These are phyloP conservation scores for Ciborinia camelliae DNA, from an alignment of 2,329 filamentous ascomycete genomes.

Conservation along the genomic window DNA sequence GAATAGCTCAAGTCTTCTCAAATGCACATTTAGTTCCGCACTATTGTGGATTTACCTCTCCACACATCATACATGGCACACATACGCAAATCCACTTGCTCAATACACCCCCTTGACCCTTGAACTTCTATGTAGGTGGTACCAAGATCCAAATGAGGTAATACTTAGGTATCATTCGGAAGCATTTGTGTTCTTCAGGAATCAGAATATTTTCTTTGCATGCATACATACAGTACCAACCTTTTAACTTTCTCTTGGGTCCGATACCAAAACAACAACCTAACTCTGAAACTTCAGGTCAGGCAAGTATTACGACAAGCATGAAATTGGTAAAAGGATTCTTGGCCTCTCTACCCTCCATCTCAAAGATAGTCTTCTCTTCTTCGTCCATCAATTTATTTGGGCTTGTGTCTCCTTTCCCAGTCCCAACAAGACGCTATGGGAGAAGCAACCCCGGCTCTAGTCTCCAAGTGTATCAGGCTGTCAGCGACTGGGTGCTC, in stretches of 20 bases:
- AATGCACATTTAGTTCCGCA: slow-evolving; percentile 13
- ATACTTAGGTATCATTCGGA: slow-evolving; percentile 15
- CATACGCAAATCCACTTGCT: slow-evolving; percentile 3
- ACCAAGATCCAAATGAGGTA: slow-evolving; percentile 12
- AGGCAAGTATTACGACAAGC: slow-evolving; percentile 8
- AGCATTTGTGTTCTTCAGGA: slow-evolving; percentile 4
- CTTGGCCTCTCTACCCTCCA: slow-evolving; percentile 2
- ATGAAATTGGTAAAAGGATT: neutral
- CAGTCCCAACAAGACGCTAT: slow-evolving; percentile 6
- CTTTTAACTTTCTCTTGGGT: slow-evolving; percentile 10
- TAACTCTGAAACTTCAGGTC: slow-evolving; percentile 3
- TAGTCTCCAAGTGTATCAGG: slow-evolving; percentile 11
- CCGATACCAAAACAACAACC: neutral
- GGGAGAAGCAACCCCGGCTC: slow-evolving; percentile 9
- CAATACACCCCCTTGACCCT: slow-evolving; percentile 2
- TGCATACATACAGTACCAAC: neutral
- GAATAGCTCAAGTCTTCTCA: neutral
- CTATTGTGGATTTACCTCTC: slow-evolving; percentile 15
- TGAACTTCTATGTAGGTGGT: neutral
- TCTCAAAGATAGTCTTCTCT: neutral
- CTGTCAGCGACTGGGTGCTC: slow-evolving; percentile 10
- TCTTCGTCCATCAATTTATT: neutral
- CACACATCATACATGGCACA: slow-evolving; percentile 2
- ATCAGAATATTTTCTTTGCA: neutral
- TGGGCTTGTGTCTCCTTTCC: neutral